These are phyloP conservation scores for Prunus yedoensis DNA, from an alignment of 331 rosid species.

Conservation along the genomic window DNA sequence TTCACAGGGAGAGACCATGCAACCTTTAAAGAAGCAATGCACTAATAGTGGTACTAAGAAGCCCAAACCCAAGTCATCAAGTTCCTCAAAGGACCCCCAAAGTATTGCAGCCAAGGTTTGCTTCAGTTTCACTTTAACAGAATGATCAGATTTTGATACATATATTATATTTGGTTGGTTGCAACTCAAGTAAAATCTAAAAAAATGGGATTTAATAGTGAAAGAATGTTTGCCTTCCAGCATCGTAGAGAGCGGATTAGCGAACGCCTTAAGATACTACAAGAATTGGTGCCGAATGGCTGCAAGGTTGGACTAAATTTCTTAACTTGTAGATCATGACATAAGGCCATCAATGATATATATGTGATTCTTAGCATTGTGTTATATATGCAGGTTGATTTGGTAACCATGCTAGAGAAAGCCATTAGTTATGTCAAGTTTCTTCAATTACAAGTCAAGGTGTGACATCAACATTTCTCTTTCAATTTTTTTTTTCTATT, in stretches of 20 bases:
- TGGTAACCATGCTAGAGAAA: conserved; percentile 95
- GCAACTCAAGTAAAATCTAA: conserved; percentile 30
- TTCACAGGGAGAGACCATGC: conserved; percentile 51
- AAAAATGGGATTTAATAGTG: conserved; percentile 14
- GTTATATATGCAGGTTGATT: conserved; percentile 60
- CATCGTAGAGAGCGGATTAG: conserved; percentile 94
- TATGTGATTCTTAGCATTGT: not conserved
- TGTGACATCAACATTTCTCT: conserved; percentile 20
- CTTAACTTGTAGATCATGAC: not conserved
- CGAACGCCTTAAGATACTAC: conserved; percentile 78
- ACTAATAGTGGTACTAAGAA: conserved; percentile 33
- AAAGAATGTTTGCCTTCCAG: conserved; percentile 57
- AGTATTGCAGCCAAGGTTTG: conserved; percentile 94
- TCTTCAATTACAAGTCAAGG: conserved; percentile 96
- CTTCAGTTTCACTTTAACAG: conserved; percentile 33
- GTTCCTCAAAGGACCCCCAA: conserved; percentile 68
- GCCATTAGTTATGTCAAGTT: conserved; percentile 88
- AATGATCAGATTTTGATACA: not conserved
- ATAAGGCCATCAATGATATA: not conserved
- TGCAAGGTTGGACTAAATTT: conserved; percentile 55
- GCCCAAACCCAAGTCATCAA: conserved; percentile 53
- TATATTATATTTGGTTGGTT: conserved; percentile 12
- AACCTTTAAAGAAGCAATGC: conserved; percentile 60
- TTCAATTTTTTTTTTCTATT: not conserved
- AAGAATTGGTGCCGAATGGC: conserved; percentile 86